These are phyloP conservation scores for Diddensiella caesifluorescens DNA, from an alignment of 805 yeast genomes.

Conservation along the genomic window DNA sequence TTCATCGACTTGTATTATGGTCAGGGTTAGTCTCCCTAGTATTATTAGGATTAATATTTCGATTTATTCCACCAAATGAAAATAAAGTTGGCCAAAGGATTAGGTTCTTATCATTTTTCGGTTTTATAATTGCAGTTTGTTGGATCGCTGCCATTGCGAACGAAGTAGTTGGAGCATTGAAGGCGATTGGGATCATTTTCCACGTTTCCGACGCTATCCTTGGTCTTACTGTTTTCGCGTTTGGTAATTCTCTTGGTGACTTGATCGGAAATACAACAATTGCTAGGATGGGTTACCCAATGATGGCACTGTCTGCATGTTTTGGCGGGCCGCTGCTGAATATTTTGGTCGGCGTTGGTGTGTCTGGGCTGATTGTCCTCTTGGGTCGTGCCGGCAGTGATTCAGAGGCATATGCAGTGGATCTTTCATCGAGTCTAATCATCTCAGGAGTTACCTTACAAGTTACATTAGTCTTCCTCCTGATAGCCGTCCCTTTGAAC, in stretches of 20 bases:
- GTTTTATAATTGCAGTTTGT: conserved; percentile 60
- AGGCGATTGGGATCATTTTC: conserved; percentile 53
- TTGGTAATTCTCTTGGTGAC: conserved; percentile 92
- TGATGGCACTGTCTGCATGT: conserved; percentile 93
- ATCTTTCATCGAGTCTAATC: conserved; percentile 37
- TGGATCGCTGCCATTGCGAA: conserved; percentile 69
- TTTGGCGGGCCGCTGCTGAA: conserved; percentile 88
- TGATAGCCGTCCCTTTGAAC: conserved; percentile 38
- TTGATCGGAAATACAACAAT: conserved; percentile 76
- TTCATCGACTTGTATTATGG: background rate
- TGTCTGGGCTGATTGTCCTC: conserved; percentile 55
- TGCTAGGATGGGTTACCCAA: conserved; percentile 73
- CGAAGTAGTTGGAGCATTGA: conserved; percentile 60
- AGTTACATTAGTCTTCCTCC: conserved; percentile 35
- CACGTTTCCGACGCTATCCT: conserved; percentile 69
- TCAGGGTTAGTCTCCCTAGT: conserved; percentile 1
- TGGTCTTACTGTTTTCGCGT: conserved; percentile 83
- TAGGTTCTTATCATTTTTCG: conserved; percentile 33
- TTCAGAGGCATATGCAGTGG: conserved; percentile 27
- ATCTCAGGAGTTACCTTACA: conserved; percentile 41
- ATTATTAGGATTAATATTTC: background rate
- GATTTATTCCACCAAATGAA: background rate
- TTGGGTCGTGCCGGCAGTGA: conserved; percentile 13
- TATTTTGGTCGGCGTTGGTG: conserved; percentile 71
- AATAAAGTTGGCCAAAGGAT: background rate